phyloP scores from a whole-genome alignment of 768 basidiomycete genomes.

The Cytidiella melzeri region DNA sequence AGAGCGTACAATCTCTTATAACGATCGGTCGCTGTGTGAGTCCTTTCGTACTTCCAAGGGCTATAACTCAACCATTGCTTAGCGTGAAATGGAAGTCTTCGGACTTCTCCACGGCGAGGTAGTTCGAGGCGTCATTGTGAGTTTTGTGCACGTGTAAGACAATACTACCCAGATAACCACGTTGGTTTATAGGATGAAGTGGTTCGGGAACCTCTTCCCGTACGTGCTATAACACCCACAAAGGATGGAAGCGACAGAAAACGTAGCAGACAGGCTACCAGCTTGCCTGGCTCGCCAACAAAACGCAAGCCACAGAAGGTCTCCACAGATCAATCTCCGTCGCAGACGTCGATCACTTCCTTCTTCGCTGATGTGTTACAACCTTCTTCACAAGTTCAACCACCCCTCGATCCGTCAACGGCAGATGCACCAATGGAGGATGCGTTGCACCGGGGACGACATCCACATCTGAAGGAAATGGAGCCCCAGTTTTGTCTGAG shows the following conservation, averaged over 20 bases:
- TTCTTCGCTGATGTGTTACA: constrained; percentile 16
- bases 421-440: background rate
- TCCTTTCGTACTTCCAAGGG: constrained; percentile 2
- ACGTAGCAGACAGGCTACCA: constrained; percentile 15
- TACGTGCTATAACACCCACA: background rate
- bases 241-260: constrained; percentile 1
- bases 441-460: no score
- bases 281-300: constrained; percentile 15
- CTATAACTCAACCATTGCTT: background rate
- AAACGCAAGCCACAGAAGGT: constrained; percentile 26
- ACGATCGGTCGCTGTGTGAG: constrained; percentile 45
- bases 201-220: constrained; percentile 17
- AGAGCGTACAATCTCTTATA: constrained; percentile 50
- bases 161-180: background rate
- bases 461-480: no score
- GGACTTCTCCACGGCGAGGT: constrained; percentile 61
- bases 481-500: constrained; percentile 38
- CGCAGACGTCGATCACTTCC: constrained; percentile 16
- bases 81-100: constrained; percentile 86
- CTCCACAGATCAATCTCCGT: constrained; percentile 15
- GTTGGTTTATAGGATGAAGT: constrained; percentile 45
- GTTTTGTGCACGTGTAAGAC: constrained; percentile 13
- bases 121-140: constrained; percentile 71
- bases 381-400: background rate
- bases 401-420: background rate